These are phyloP conservation scores for Claviceps paspali DNA, from an alignment of 2,329 filamentous ascomycete genomes.

Conservation along the genomic window DNA sequence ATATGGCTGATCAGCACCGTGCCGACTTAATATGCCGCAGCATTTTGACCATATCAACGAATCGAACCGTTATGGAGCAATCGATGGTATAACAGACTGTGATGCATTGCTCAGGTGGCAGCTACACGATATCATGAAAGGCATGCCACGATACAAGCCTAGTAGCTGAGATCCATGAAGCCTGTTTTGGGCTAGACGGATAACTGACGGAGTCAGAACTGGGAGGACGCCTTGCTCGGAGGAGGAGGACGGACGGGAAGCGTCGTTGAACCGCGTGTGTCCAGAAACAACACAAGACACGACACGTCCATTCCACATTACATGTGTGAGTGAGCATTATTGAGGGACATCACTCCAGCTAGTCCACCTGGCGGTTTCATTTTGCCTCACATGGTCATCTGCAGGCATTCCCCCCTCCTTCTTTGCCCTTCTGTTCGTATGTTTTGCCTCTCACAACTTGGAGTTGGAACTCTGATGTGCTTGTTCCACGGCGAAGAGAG, in stretches of 20 bases:
- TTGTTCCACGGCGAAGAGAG: too few relatives aligned
- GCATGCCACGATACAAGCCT: neutral
- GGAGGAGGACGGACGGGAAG: neutral
- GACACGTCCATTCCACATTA: neutral
- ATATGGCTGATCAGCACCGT: neutral
- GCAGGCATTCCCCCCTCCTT: too few relatives aligned
- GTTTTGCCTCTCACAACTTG: too few relatives aligned
- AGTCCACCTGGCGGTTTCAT: neutral
- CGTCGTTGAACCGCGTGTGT: neutral
- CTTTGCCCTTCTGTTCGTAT: too few relatives aligned
- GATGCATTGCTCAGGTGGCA: neutral
- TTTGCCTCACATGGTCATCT: neutral
- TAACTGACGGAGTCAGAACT: too few relatives aligned
- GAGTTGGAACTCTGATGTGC: too few relatives aligned
- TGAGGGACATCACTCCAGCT: neutral
- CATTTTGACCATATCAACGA: neutral
- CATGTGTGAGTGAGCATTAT: neutral
- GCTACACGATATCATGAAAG: neutral
- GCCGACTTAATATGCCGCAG: neutral
- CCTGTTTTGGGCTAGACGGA: too few relatives aligned
- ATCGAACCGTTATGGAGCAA: neutral
- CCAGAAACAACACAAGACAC: neutral
- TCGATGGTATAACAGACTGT: neutral
- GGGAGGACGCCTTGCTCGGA: too few relatives aligned
- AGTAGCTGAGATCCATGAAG: neutral